Base-by-base conservation (phyloP, 2,329 filamentous ascomycete genomes). In the Chaetomiaceae sp. region DNA sequence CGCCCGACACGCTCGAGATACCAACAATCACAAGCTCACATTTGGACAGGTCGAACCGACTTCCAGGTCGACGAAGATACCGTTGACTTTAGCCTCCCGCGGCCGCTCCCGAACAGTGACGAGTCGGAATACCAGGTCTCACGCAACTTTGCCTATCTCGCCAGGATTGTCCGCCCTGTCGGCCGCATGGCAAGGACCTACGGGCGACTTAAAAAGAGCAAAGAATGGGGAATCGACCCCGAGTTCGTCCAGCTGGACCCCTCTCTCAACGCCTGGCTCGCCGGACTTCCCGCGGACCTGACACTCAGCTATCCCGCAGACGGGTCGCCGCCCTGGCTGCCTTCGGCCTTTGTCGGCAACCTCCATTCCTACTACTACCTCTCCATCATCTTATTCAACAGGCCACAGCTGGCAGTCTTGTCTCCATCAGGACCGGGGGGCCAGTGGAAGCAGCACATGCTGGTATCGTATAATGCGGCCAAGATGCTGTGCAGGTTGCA, bases 311-410 rank as follows among this genome's bases (percentile, higher is more conserved):
- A 91, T 63, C 86, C 90, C 3, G 68, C 79, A 0, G 88, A 95
- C 63, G 87, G 86, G 43, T 87, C 86, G 3, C 78, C 88, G 2
- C 91, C 91, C 0, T 93, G 87, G 85, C 75, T 96, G 16, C 81
- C 88, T 3, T 92, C 88, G 7, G 87, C 95, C 59, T 96, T 91
- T 62, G 77, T 95, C 42, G 92, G 89, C 31, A 95, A 96, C 63
- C 75, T 96, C 68, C 88, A 96, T 64, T 86, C 85, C 2, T 95
- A 97, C 67, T 91, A 93, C 66, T 85, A 95, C 60, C 75, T 97
- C 16, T 85, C 83, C 13, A 78, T 92, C 43, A 89, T 97, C 48
- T 83, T 97, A 68, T 84, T 95, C 52, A 86, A 95, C 65, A 81
- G 92, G 37, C 91, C 92, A 17, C 90, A 96, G 62, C 71, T 97